Evolutionary conservation across 2,329 filamentous ascomycete species (phyloP).

Genomic region (Neofusicoccum cordaticola): DNA sequence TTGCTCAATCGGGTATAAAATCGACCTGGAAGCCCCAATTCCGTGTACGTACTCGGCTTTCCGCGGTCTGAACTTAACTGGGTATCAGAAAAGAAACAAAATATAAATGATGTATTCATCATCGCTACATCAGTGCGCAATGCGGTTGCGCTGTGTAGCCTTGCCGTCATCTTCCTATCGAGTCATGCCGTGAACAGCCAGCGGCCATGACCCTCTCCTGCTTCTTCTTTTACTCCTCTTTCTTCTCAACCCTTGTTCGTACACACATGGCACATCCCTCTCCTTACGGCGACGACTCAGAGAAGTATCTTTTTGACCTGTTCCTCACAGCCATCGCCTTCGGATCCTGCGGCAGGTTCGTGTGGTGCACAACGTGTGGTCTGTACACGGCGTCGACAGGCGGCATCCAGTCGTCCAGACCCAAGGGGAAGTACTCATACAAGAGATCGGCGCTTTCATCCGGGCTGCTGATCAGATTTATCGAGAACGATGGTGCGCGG

Average conservation of each 20-base stretch:
- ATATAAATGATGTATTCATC: background rate
- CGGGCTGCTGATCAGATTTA: conserved; percentile 58
- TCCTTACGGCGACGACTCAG: conserved; percentile 35
- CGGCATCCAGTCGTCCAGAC: conserved; percentile 88
- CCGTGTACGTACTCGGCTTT: background rate
- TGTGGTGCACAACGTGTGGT: conserved; percentile 88
- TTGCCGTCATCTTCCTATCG: background rate
- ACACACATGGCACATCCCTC: background rate
- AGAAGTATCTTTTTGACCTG: conserved; percentile 50
- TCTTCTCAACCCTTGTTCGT: background rate
- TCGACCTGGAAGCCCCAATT: background rate
- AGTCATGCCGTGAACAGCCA: background rate
- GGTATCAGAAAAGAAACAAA: conserved; percentile 12
- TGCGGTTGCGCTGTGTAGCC: background rate
- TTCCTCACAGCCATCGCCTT: conserved; percentile 43
- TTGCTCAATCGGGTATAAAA: background rate
- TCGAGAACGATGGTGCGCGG: conserved; percentile 45
- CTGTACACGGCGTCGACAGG: conserved; percentile 87
- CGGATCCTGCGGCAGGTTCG: conserved; percentile 46
- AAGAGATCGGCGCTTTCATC: conserved; percentile 77
- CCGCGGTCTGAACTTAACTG: conserved; percentile 6
- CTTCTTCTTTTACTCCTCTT: background rate
- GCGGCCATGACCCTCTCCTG: background rate
- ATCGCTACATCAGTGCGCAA: background rate
- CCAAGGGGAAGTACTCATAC: conserved; percentile 93